Evolutionary conservation across 345 rosid species (phyloP).

Genomic region (Ailanthus altissimus): DNA sequence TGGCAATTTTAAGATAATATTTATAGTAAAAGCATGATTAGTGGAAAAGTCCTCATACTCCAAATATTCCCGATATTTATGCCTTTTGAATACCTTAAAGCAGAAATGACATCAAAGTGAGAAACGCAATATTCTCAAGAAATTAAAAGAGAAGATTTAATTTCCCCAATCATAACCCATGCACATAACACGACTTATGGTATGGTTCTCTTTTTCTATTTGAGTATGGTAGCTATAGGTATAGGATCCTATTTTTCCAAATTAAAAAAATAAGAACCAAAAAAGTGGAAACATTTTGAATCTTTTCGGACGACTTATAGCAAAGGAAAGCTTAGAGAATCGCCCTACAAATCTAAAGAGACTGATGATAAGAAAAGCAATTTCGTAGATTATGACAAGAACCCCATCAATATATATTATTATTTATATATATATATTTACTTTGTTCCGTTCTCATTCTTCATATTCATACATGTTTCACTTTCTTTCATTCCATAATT

Average conservation of each 20-base stretch:
- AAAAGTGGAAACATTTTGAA: slow-evolving; percentile 51
- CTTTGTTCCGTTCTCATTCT: slow-evolving; percentile 27
- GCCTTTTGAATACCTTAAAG: slow-evolving; percentile 26
- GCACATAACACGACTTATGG: slow-evolving; percentile 30
- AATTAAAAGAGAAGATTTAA: too few species aligned
- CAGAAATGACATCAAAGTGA: slow-evolving; percentile 25
- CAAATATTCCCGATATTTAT: slow-evolving; percentile 22
- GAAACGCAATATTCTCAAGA: slow-evolving; percentile 35
- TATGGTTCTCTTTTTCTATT: slow-evolving; percentile 24
- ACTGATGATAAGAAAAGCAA: slow-evolving; percentile 30
- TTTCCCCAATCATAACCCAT: too few species aligned
- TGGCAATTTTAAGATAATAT: slow-evolving; percentile 11
- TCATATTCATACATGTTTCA: slow-evolving; percentile 25
- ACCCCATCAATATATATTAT: slow-evolving; percentile 33
- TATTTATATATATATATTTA: background rate
- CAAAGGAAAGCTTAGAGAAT: slow-evolving; percentile 34
- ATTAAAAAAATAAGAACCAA: background rate
- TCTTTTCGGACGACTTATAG: slow-evolving; percentile 48
- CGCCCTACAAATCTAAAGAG: slow-evolving; percentile 39
- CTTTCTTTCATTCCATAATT: slow-evolving; percentile 28
- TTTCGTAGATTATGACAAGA: slow-evolving; percentile 40
- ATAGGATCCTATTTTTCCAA: slow-evolving; percentile 26
- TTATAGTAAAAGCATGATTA: slow-evolving; percentile 8
- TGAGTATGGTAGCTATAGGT: slow-evolving; percentile 15
- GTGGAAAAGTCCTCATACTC: slow-evolving; percentile 23